Evolutionary conservation across 78 protist species (phyloP).

Genomic region (Dictyostelium capitatum): DNA sequence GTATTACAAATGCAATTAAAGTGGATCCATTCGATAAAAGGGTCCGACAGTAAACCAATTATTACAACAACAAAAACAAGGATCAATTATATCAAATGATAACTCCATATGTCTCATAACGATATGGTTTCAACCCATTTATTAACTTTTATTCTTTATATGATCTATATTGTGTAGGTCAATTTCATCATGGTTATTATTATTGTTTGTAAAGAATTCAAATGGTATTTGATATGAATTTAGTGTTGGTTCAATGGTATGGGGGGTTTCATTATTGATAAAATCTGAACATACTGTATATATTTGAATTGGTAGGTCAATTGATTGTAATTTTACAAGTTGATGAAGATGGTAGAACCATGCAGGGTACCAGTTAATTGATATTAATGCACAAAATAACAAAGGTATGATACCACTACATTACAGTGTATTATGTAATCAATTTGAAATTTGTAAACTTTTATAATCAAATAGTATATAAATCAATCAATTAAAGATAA

Average conservation of each 20-base stretch:
- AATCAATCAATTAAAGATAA: constrained; percentile 6
- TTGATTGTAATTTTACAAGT: neutral
- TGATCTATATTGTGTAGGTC: no score
- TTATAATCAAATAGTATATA: neutral
- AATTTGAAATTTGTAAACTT: constrained; percentile 4
- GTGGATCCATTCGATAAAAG: constrained; percentile 50
- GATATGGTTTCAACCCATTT: no score
- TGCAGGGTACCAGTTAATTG: no score
- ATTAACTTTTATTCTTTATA: no score
- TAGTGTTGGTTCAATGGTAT: neutral
- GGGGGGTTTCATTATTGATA: constrained; percentile 23
- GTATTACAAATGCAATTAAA: neutral
- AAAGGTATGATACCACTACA: constrained; percentile 73
- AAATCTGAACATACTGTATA: neutral
- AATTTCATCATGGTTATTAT: no score
- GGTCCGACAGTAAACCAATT: no score
- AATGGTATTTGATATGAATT: no score
- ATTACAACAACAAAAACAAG: no score
- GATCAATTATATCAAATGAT: no score
- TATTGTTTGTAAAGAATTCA: no score
- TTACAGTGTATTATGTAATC: constrained; percentile 35
- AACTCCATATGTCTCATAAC: no score
- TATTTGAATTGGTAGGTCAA: neutral
- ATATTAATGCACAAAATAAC: constrained; percentile 38
- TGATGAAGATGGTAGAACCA: neutral